Evolutionary conservation across 2,329 filamentous ascomycete genomes (phyloP).

Genomic region (Cytospora piceicola): DNA sequence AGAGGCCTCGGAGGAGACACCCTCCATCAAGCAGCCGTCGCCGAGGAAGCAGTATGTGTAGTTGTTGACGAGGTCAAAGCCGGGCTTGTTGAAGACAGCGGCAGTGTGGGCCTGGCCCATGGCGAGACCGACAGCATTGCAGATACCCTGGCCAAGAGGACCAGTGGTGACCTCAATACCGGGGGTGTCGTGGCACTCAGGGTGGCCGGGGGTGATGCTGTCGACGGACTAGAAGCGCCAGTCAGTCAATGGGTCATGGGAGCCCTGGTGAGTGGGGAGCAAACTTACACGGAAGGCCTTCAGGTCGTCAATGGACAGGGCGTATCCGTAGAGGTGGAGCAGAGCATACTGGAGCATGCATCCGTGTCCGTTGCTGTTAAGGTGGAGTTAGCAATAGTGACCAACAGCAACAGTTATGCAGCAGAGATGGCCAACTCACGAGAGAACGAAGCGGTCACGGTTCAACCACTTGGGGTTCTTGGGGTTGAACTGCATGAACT

Average conservation of each 20-base stretch:
- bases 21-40: conserved; percentile 98
- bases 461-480: conserved; percentile 98
- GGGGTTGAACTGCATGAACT: conserved; percentile 99
- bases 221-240: conserved; percentile 49
- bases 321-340: conserved; percentile 94
- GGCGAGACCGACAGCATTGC: conserved; percentile 96
- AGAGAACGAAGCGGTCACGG: conserved; percentile 98
- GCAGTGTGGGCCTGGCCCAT: conserved; percentile 93
- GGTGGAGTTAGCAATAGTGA: not conserved
- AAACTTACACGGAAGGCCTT: conserved; percentile 91
- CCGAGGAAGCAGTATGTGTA: conserved; percentile 97
- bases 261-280: not conserved
- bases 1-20: conserved; percentile 89
- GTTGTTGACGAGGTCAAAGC: conserved; percentile 90
- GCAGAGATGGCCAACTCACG: conserved; percentile 65
- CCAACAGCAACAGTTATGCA: conserved; percentile 14
- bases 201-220: conserved; percentile 91
- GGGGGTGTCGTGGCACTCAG: conserved; percentile 93
- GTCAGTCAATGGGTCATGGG: conserved; percentile 9
- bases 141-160: conserved; percentile 95
- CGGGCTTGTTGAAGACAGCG: conserved; percentile 94
- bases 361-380: conserved; percentile 86
- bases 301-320: conserved; percentile 82
- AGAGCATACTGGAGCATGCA: conserved; percentile 99
- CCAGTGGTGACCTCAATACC: conserved; percentile 98